Percentiles rank a stretch among this genome's conserved stretches.
phyloP scores from a whole-genome alignment of 306 rosid species.

The Castanea sativa region DNA sequence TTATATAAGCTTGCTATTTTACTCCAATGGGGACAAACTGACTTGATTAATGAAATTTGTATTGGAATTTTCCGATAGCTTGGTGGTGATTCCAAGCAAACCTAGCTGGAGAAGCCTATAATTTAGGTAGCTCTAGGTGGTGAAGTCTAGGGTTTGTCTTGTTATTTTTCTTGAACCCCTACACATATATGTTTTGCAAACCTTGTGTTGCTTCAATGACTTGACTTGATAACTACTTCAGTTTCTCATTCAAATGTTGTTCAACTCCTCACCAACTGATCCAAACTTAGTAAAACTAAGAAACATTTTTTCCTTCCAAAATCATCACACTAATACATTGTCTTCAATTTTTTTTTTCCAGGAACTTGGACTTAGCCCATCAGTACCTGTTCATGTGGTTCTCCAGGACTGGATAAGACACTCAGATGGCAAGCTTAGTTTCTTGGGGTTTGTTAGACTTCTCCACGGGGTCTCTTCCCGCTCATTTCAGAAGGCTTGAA shows the following conservation, averaged over 20 bases:
- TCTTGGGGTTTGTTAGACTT: conserved; percentile 79
- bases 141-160: no score
- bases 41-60: no score
- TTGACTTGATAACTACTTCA: neutral
- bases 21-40: no score
- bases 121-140: no score
- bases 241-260: neutral
- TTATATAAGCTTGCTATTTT: no score
- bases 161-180: no score
- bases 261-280: neutral
- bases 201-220: no score
- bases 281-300: neutral
- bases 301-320: neutral
- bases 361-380: conserved; percentile 87
- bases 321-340: conserved; percentile 8
- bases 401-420: conserved; percentile 94
- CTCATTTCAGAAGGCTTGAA: conserved; percentile 59
- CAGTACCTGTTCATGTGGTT: conserved; percentile 80
- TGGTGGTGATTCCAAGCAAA: no score
- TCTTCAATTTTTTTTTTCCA: conserved; percentile 25
- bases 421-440: conserved; percentile 85
- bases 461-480: conserved; percentile 70
- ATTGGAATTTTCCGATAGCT: no score
- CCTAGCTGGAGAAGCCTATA: no score
- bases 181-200: no score